Conservation (phyloP, 495 filamentous ascomycete genomes). For the Aspergillus olivimuriae region DNA sequence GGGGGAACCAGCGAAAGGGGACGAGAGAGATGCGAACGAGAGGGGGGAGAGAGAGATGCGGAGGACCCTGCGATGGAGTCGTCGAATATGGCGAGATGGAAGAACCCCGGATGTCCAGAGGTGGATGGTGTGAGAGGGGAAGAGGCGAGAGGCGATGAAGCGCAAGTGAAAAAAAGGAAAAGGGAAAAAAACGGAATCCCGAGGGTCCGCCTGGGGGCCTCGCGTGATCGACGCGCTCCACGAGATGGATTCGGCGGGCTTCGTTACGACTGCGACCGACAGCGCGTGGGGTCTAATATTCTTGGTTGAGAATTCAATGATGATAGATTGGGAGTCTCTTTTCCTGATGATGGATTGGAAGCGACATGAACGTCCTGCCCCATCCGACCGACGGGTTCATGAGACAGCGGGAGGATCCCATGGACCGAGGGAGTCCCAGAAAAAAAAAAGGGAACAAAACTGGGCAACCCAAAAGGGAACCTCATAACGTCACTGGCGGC, state of each 20-base stretch:
- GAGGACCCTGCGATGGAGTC: too few relatives aligned
- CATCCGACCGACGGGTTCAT: too few relatives aligned
- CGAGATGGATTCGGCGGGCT: not conserved
- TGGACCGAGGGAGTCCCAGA: too few relatives aligned
- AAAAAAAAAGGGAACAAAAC: too few relatives aligned
- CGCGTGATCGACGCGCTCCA: slow-evolving; percentile 19
- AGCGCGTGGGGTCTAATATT: not conserved
- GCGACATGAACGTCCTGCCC: too few relatives aligned
- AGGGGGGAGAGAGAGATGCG: too few relatives aligned
- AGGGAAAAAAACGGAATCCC: slow-evolving; percentile 15
- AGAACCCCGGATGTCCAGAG: too few relatives aligned
- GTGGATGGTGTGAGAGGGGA: slow-evolving; percentile 10
- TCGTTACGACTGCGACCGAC: not conserved
- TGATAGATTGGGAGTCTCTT: too few relatives aligned
- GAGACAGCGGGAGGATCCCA: too few relatives aligned
- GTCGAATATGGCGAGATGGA: not conserved
- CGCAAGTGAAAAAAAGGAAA: slow-evolving; percentile 10
- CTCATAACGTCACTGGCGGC: too few relatives aligned
- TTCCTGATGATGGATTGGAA: too few relatives aligned
- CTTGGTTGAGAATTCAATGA: not conserved
- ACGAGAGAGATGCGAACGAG: not conserved
- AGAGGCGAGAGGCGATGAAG: slow-evolving; percentile 16
- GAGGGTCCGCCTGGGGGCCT: slow-evolving; percentile 12
- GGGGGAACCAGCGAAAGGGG: slow-evolving; percentile 1
- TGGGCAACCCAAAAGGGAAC: too few relatives aligned